Base-by-base conservation (phyloP, 202 grass and related monocot species). In the Setaria viridis region DNA sequence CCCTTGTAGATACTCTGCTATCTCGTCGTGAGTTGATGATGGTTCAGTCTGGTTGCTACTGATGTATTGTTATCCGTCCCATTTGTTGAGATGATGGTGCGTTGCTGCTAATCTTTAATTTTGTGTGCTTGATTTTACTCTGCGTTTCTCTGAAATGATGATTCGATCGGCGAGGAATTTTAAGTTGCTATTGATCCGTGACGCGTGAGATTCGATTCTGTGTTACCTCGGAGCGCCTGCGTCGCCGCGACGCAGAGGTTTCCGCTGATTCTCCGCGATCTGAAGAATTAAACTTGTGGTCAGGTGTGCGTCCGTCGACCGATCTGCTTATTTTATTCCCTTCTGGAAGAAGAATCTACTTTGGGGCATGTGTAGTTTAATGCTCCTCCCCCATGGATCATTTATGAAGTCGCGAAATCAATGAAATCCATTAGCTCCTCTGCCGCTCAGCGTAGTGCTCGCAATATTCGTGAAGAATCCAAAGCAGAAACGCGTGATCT, bases 1-100 rank as follows among this genome's bases (percentile, higher is more conserved):
- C 16, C 34, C 46, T 35, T 89, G 78, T 82, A 85, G 78, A 85
- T 89, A 82, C 72, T 85, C 70, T 51, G 32, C 34, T 51, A 67
- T 53, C 72, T 41, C 80, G 19, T 62, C 60, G 10, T 42, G 30
- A 48, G 37, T 58, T 19, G 2, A 39, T 39, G n/a, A 30, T 71
- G 45, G 34, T 78, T 69, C 19, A 13, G 19, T 62, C 20, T 74
- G 48, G 60, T 80, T 47, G 62, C 67, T 87, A 49, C 45, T 70
- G 11, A 20, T 72, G 7, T 17, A 16, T 73, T 80, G 42, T 29
- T 11, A 48, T 43, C 25, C 35, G 55, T 79, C 6, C 76, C 68
- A 39, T 80, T 74, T 9, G 43, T 46, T 73, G 60, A 63, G 7
- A 62, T 49, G 20, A 53, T 30, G 34, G 4, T 25, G 16, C 51